Conservation (phyloP, 2,329 filamentous ascomycete genomes). For the Kalmusia sp. region DNA sequence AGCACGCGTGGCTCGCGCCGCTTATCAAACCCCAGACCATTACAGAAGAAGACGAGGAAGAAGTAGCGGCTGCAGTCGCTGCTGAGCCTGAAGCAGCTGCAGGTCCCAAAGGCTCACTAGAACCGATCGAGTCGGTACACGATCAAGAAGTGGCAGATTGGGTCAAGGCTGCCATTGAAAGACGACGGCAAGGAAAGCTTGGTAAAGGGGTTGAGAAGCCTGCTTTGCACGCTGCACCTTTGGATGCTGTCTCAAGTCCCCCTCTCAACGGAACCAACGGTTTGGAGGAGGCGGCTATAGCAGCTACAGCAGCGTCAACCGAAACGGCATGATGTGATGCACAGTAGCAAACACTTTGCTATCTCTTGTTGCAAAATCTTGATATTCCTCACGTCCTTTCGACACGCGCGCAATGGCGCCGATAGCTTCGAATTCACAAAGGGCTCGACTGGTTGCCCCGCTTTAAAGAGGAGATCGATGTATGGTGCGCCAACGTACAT, state of each 20-base stretch:
- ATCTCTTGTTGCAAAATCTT: not conserved
- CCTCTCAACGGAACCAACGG: constrained; percentile 32
- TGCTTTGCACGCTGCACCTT: constrained; percentile 83
- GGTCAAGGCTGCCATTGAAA: constrained; percentile 76
- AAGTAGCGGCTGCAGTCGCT: constrained; percentile 50
- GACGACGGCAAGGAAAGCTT: constrained; percentile 66
- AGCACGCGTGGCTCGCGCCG: constrained; percentile 84
- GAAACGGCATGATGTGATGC: constrained; percentile 5
- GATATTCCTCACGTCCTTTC: not conserved
- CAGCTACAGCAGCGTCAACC: constrained; percentile 25
- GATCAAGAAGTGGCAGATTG: constrained; percentile 87
- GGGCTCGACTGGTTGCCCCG: too few species aligned
- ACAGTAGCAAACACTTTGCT: not conserved
- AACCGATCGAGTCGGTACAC: constrained; percentile 53
- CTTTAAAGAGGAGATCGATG: not conserved
- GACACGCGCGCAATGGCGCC: not conserved
- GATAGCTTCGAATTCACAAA: too few species aligned
- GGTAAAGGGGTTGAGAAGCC: constrained; percentile 66
- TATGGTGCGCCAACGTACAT: not conserved
- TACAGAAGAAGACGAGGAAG: constrained; percentile 72
- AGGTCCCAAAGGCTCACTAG: constrained; percentile 32
- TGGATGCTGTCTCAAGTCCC: constrained; percentile 69
- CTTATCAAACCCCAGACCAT: constrained; percentile 80
- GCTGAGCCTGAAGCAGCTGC: constrained; percentile 52
- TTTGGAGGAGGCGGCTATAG: constrained; percentile 26